Evolutionary conservation across 768 basidiomycete species (phyloP).

Genomic region (Tylopilus felleus): DNA sequence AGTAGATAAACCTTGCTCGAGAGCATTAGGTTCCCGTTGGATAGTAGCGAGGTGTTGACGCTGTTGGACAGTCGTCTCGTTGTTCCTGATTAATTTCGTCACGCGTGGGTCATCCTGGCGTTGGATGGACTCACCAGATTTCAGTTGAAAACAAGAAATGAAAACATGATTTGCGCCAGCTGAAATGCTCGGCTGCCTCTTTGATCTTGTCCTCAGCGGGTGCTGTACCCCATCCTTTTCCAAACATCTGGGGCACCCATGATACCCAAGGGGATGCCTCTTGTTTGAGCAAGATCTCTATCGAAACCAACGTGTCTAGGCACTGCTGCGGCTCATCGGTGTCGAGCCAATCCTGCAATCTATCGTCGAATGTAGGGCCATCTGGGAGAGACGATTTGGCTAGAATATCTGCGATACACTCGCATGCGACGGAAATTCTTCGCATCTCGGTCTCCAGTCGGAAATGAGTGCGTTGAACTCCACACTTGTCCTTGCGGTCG

Average conservation of each 20-base stretch:
- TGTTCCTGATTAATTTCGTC: not conserved
- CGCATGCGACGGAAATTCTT: not conserved
- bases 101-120: not conserved
- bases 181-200: not conserved
- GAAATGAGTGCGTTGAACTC: not conserved
- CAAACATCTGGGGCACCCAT: too few relatives aligned
- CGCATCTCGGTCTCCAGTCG: not conserved
- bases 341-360: not conserved
- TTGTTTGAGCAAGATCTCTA: not conserved
- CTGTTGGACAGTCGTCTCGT: not conserved
- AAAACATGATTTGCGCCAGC: too few relatives aligned
- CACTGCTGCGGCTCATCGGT: not conserved
- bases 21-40: too few relatives aligned
- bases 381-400: not conserved
- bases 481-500: not conserved
- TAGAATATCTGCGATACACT: not conserved
- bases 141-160: not conserved
- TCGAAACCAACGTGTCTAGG: not conserved
- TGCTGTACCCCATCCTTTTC: too few relatives aligned
- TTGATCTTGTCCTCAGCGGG: not conserved
- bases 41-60: too few relatives aligned
- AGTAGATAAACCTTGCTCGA: too few relatives aligned
- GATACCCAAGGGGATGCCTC: too few relatives aligned
- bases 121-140: not conserved
- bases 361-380: not conserved